Base-by-base conservation (phyloP, 331 rosid genomes). In the Spiraea crenata region DNA sequence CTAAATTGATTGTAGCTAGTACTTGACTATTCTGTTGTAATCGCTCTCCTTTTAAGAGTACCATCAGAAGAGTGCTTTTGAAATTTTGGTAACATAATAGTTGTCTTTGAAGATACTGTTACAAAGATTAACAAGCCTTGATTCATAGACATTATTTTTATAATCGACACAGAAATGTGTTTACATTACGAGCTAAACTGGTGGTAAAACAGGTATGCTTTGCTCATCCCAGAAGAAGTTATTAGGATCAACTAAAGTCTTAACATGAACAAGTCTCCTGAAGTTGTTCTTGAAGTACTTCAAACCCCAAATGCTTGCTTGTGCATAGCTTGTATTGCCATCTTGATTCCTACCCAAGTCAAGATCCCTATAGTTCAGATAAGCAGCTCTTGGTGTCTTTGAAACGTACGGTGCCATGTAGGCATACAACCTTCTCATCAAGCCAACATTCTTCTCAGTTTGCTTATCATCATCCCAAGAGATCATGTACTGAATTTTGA, bases 261-360 rank as follows among this genome's bases (percentile, higher is more conserved):
- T 82, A 1, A 79, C 76, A 3, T 20, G 69, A 61, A 82, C 83
- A 40, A 82, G 58, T 46, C 79, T 75, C 25, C 50, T 50, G 35
- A 79, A 82, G 57, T 82, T 82, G 16, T 55, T 58, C 3, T 72
- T 82, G 54, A 68, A 82, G 47, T 82, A 82, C 71, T 79, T 82
- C 31, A 12, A 37, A 8, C 83, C 81, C 76, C 77, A 82, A 15
- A 71, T 16, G 44, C 72, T 76, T 25, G 77, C 86, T 47, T 72
- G 9, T 15, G 38, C 59, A 61, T 57, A 75, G 46, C 74, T 72
- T 63, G 74, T 51, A 1, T 54, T 62, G 14, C 77, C 75, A 4
- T 49, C 9, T 16, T 13, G 14, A 48, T 79, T 82, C 10, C 42
- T 72, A 9, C 86, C 81, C 70, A 82, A 50, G 48, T 82, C 86